These are phyloP conservation scores for Penicillium psychrosexuale DNA, from an alignment of 2,329 filamentous ascomycete genomes.

Conservation along the genomic window DNA sequence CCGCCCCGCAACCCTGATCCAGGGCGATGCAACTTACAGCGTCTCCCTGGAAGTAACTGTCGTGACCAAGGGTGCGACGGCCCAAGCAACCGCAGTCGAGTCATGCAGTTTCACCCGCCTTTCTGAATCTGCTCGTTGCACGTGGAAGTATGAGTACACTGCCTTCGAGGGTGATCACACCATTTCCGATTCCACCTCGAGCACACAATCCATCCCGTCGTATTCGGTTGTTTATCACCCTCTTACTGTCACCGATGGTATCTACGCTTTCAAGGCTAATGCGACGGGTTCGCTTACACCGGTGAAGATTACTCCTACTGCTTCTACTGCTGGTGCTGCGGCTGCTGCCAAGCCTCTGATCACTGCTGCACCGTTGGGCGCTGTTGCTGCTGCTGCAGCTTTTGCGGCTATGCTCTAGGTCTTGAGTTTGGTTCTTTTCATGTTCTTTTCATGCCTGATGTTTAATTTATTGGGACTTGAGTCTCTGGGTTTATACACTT, in stretches of 20 bases:
- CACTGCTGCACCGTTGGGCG: constrained; percentile 3
- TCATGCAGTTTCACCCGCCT: constrained; percentile 8
- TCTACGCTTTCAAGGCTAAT: background rate
- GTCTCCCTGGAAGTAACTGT: background rate
- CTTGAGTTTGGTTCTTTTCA: background rate
- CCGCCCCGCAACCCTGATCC: constrained; percentile 5
- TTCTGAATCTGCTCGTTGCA: constrained; percentile 10
- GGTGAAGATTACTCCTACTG: background rate
- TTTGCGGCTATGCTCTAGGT: constrained; percentile 9
- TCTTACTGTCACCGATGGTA: constrained; percentile 6
- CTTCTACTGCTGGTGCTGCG: constrained; percentile 1
- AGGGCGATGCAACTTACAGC: constrained; percentile 11
- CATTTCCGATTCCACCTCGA: background rate
- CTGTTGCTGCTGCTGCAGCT: constrained; percentile 8
- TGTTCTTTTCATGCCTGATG: background rate
- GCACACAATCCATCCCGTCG: background rate
- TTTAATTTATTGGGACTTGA: background rate
- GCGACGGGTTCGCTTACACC: constrained; percentile 4
- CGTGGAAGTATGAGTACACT: background rate
- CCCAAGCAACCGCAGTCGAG: background rate
- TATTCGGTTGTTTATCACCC: background rate
- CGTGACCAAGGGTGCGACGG: background rate
- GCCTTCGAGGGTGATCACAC: background rate
- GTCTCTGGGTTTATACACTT: background rate
- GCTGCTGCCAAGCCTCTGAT: background rate